Base-by-base conservation (phyloP, 495 filamentous ascomycete genomes). In the Trichocladium antarcticum region DNA sequence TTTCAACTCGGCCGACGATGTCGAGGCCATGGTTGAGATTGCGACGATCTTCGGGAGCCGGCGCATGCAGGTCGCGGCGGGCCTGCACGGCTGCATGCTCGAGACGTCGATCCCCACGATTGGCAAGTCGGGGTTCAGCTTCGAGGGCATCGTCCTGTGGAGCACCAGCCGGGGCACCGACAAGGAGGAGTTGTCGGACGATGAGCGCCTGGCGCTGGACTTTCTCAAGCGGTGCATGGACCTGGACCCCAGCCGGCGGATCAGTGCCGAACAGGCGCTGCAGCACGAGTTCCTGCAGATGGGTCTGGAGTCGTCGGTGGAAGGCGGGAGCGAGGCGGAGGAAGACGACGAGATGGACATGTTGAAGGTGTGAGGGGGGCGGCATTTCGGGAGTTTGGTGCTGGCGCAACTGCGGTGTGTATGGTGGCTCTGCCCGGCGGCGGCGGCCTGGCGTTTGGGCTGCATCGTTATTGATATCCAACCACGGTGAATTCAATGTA, bases 21-120 rank as follows among this genome's bases (percentile, higher is more conserved):
- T 98, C 42, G 92, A 98, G 58, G 92, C 93, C 22, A 84, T 95
- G 76, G 87, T 98, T 47, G 92, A 98, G 63, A 92, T 98, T 54
- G 83, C 89, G 15, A 92, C 87, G 45, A 93, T 97, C 38, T 95
- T 96, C 63, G 92, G 92, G n/a, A 75, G 73, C 14, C 75, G 73
- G 54, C 75, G 79, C 37, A 96, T 98, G 92, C 84, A 82, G 53
- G 60, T 74, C 12, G 82, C 81, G n/a, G 87, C 87, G 0, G 72
- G 80, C 22, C 71, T 95, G 50, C 92, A 98, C 57, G 92, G 90
- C 22, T 71, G 68, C 57, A 75, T 93, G 15, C 89, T 96, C 54
- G 88, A 97, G 58, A 88, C 85, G 5, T 93, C 79, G 31, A 86
- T 98, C 37, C 88, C 88, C 1, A 95, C 87, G 0, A 84, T 97